phyloP scores from a whole-genome alignment of 169 alveolate genomes.

The Eimeria acervulina region DNA sequence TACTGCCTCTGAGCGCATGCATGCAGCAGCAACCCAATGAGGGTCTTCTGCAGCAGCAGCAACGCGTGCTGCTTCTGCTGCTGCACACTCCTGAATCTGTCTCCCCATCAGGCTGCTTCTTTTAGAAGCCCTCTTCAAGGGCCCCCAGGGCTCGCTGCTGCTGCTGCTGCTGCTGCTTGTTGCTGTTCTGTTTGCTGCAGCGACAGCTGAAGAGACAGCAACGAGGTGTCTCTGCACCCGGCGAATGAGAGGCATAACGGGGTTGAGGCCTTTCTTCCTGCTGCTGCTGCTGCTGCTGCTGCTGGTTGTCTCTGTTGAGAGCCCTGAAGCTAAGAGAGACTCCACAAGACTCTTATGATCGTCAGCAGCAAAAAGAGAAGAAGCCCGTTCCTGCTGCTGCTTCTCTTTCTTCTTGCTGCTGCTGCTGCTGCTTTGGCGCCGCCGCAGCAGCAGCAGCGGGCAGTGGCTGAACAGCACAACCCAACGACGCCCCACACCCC shows the following conservation, averaged over 20 bases:
- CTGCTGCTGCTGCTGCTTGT: conserved; percentile 41
- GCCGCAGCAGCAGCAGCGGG: conserved; percentile 10
- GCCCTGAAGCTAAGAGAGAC: not conserved
- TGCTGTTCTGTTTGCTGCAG: not conserved
- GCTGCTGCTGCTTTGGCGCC: too few relatives aligned
- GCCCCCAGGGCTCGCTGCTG: too few relatives aligned
- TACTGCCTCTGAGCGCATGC: not conserved
- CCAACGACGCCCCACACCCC: conserved; percentile 10
- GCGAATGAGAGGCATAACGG: conserved; percentile 5
- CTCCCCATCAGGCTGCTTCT: not conserved
- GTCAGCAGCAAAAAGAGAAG: not conserved
- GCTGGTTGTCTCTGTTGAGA: not conserved
- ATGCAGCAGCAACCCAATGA: conserved; percentile 4
- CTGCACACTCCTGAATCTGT: conserved; percentile 6
- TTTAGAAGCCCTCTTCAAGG: too few relatives aligned
- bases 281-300: not conserved
- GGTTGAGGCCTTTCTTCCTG: not conserved
- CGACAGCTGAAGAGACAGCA: not conserved
- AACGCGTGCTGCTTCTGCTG: conserved; percentile 66
- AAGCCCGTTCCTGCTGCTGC: not conserved
- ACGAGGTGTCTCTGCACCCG: not conserved
- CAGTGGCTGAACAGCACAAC: not conserved
- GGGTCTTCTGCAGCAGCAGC: conserved; percentile 71
- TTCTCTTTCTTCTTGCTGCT: conserved; percentile 13
- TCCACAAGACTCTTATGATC: not conserved